Evolutionary conservation across 768 basidiomycete genomes (phyloP), one percentile per base, ranked within the genome.

Genomic region (Amanita exitialis): DNA sequence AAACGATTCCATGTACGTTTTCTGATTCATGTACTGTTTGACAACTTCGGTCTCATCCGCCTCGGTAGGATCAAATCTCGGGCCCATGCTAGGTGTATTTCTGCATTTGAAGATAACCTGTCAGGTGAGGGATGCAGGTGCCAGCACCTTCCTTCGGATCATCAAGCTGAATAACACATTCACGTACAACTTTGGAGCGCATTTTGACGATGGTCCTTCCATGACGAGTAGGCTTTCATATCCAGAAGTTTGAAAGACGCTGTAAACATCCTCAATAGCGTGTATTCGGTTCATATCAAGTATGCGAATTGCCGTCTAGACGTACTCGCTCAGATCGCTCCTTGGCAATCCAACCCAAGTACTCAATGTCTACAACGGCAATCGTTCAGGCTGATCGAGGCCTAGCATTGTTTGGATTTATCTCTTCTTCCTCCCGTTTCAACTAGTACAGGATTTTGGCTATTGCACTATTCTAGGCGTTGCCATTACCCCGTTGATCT

Each of bases 401-500:
- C 13, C 42, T 37, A 75, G 80, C 59, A 82, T 80, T 36, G 79
- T 83, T 34, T 84, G 80, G 82, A 61, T 28, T 8, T 9, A 28
- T 28, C 28, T 0, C 9, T 83, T 87, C 69, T 81, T 84, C 63
- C 69, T 89, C 1, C 86, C 85, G 1, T 86, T 89, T 74, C 85
- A 89, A 62, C 71, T 86, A 6, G 75, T 82, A 46, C 67, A 67
- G 39, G 73, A 75, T 30, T 81, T 86, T 56, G 69, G 66, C 9
- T 86, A 82, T 71, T 76, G 78, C 59, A 75, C 82, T 4, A 79
- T 87, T 38, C 78, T 80, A 1, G 83, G 82, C 35, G 80, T 83
- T 4, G 70, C 71, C 13, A 72, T 86, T 37, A 82, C 83, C 1
- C 68, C 80, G 0, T 83, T 84, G 64, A 83, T 85, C 49, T 86